Conservation (phyloP, 345 rosid genomes). For the Sapria himalayana region DNA sequence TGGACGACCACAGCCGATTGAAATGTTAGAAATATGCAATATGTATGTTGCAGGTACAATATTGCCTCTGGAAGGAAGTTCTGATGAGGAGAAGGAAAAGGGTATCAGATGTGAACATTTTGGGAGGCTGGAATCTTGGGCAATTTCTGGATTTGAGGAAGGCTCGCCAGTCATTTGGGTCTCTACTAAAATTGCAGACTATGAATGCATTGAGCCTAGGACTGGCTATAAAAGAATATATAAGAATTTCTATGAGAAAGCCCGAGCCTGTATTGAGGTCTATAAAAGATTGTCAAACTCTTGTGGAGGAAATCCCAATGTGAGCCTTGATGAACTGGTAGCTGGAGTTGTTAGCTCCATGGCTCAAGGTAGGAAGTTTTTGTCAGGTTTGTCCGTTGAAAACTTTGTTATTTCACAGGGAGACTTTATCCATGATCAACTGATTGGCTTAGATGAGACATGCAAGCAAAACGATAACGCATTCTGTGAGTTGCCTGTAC, state of each 20-base stretch:
- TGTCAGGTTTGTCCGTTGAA: constrained; percentile 8
- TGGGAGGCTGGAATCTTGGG: constrained; percentile 15
- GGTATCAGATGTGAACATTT: constrained; percentile 12
- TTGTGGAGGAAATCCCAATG: constrained; percentile 11
- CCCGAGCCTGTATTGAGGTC: constrained; percentile 9
- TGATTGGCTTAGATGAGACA: constrained; percentile 11
- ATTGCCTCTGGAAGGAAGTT: constrained; percentile 8
- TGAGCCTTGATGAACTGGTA: constrained; percentile 14
- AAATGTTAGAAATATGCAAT: constrained; percentile 13
- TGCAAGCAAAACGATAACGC: constrained; percentile 8
- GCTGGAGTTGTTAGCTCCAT: constrained; percentile 16
- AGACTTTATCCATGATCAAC: constrained; percentile 12
- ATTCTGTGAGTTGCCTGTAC: constrained; percentile 9
- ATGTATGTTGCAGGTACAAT: constrained; percentile 12
- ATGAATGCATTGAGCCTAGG: constrained; percentile 13
- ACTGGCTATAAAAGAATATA: constrained; percentile 8
- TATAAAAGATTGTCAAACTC: constrained; percentile 12
- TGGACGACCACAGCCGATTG: constrained; percentile 11
- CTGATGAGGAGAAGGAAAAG: constrained; percentile 7
- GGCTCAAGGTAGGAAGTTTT: constrained; percentile 11
- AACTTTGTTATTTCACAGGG: constrained; percentile 13
- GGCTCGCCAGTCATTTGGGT: constrained; percentile 15
- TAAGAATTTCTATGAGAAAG: constrained; percentile 11
- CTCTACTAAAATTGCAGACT: constrained; percentile 12
- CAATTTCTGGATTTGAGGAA: constrained; percentile 14